Base-by-base conservation (phyloP, 108 stramenopile genomes). In the Skeletonema tropicum region DNA sequence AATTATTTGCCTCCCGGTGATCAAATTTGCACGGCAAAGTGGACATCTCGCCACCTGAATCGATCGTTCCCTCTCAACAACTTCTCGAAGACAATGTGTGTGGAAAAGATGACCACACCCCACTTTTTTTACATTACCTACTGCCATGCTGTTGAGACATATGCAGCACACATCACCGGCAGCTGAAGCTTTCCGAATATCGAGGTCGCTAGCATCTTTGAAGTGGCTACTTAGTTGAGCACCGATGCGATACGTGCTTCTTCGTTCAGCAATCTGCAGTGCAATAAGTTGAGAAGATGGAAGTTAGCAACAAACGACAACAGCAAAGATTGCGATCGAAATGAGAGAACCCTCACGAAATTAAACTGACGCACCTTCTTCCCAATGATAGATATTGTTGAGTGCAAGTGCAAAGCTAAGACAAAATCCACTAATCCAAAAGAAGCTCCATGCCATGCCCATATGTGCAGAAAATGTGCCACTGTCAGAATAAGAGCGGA, bases 161-260 rank as follows among this genome's bases (percentile, higher is more conserved):
- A 93, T 88, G 63, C 90, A 93, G 60, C 92, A 93, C 1, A 93
- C 89, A 75, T 93, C 90, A 17, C 90, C 92, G 41, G 86, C 80
- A 11, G 76, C 65, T 2, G 80, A 72, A 6, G 92, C 87, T 73
- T 89, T 88, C 23, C 80, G 71, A 11, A 93, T 61, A 39, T 93
- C 92, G 23, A 83, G 39, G 23, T 90, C 89, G 11, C 84, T 82
- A 19, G 92, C 92, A 73, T 91, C 86, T 9, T 70, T 32, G 76
- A 93, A 93, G 6, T 57, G 29, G 17, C 69, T 70, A 60, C 91
- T 73, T 32, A 93, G 64, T 57, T 88, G 81, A 14, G 70, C 68
- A 8, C 88, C 83, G 49, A 93, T 89, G 19, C 86, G 81, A 36
- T 77, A 74, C 25, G 88, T 33, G 48, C 89, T 88, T 5, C 90